A percentile compares a stretch with the other conserved stretches of the same genome.
Evolutionary conservation across 208 protist species (phyloP).

Genomic region (Trypanosoma mega): DNA sequence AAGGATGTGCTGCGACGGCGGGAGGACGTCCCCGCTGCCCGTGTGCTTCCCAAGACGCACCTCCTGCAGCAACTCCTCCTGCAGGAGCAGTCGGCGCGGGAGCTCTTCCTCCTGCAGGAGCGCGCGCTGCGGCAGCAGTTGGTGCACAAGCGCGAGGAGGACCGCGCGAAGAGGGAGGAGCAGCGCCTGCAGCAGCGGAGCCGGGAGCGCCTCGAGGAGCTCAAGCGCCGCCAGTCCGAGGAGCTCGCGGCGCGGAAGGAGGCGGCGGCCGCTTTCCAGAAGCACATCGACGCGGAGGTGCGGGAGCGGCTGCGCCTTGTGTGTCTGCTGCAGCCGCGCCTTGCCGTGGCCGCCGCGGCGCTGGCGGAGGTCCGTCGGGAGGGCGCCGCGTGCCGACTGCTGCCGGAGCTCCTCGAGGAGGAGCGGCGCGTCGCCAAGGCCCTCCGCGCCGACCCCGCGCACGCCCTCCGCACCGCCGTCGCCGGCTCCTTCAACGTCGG

Average conservation of each 20-base stretch:
- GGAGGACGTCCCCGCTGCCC: slow-evolving; percentile 46
- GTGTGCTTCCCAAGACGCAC: slow-evolving; percentile 60
- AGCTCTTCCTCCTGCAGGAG: slow-evolving; percentile 51
- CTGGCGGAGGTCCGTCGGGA: slow-evolving; percentile 54
- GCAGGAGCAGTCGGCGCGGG: slow-evolving; percentile 48
- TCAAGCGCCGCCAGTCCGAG: slow-evolving; percentile 54
- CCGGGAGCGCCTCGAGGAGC: slow-evolving; percentile 43
- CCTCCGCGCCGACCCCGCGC: slow-evolving; percentile 48
- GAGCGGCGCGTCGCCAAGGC: slow-evolving; percentile 53
- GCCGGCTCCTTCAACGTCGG: slow-evolving; percentile 69
- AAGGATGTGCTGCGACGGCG: slow-evolving; percentile 52
- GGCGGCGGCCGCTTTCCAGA: slow-evolving; percentile 23
- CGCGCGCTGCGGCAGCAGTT: slow-evolving; percentile 35
- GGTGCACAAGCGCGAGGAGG: slow-evolving; percentile 46
- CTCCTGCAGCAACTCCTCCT: slow-evolving; percentile 51
- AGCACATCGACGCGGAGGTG: slow-evolving; percentile 53
- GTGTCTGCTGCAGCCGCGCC: slow-evolving; percentile 52
- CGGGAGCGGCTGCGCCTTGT: slow-evolving; percentile 44
- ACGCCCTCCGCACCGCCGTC: slow-evolving; percentile 56
- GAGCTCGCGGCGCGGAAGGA: slow-evolving; percentile 46
- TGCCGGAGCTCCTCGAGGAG: slow-evolving; percentile 69
- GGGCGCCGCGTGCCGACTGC: slow-evolving; percentile 32
- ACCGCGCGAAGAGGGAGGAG: slow-evolving; percentile 43
- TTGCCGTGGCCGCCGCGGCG: slow-evolving; percentile 35
- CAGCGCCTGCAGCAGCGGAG: slow-evolving; percentile 27